Conservation (phyloP, 148 eudicot genomes). For the Talinum fruticosum region DNA sequence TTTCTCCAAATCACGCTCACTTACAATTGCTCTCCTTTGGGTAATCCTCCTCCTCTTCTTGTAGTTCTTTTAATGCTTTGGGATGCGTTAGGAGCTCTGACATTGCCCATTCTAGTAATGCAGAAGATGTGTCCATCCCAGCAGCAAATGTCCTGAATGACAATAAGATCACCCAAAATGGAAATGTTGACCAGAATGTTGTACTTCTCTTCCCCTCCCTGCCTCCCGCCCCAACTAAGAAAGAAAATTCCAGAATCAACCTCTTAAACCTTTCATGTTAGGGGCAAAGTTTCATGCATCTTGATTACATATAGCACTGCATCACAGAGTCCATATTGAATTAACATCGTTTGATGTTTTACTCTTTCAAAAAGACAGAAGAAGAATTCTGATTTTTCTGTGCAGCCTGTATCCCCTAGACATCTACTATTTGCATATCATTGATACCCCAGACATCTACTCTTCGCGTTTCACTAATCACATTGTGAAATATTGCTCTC, state of each 20-base stretch:
- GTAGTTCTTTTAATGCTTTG: constrained; percentile 20
- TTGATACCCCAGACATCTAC: not conserved
- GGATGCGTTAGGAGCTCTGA: constrained; percentile 31
- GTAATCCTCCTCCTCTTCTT: constrained; percentile 17
- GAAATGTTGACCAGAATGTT: too few relatives aligned
- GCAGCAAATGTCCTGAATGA: constrained; percentile 31
- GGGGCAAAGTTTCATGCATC: too few relatives aligned
- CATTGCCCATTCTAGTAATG: constrained; percentile 37
- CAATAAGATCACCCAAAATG: not conserved
- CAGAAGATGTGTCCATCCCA: constrained; percentile 24
- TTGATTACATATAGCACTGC: too few relatives aligned
- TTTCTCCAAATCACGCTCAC: constrained; percentile 18
- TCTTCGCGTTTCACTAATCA: not conserved
- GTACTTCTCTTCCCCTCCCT: too few relatives aligned
- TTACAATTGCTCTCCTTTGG: constrained; percentile 1
- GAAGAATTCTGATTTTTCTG: not conserved
- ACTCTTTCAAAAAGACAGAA: too few relatives aligned
- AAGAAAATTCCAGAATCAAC: too few relatives aligned
- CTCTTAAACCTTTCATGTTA: too few relatives aligned
- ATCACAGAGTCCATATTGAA: too few relatives aligned
- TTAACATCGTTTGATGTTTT: too few relatives aligned
- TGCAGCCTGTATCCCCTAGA: not conserved
- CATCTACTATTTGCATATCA: not conserved
- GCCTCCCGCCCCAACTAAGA: too few relatives aligned
- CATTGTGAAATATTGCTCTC: not conserved